phyloP scores from a whole-genome alignment of 805 yeast species.

The Saccharomyces paradoxus region DNA sequence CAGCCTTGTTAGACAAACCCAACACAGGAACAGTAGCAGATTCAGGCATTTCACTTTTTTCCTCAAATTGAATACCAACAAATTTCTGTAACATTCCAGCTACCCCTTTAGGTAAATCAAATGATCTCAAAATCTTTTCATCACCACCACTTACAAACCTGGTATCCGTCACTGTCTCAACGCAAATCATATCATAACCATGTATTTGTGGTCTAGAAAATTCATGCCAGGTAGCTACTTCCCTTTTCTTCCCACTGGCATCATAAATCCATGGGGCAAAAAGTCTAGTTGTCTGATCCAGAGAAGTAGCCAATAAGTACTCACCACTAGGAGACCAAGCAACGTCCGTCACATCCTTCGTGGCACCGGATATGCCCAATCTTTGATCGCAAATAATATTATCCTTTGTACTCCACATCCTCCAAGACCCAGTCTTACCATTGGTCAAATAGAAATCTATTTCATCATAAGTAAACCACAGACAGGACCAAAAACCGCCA shows the following conservation, averaged over 20 bases:
- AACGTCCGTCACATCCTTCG: slow-evolving; percentile 64
- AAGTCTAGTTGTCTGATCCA: slow-evolving; percentile 89
- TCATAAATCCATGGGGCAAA: slow-evolving; percentile 52
- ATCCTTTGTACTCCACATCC: slow-evolving; percentile 51
- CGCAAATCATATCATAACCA: slow-evolving; percentile 91
- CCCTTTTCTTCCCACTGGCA: slow-evolving; percentile 27
- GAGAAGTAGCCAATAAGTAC: slow-evolving; percentile 66
- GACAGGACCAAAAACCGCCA: slow-evolving; percentile 59
- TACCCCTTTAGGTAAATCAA: slow-evolving; percentile 79
- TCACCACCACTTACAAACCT: slow-evolving; percentile 90
- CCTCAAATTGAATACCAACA: slow-evolving; percentile 36
- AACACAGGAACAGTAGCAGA: slow-evolving; percentile 87
- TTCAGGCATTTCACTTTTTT: slow-evolving; percentile 48
- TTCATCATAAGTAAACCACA: slow-evolving; percentile 53
- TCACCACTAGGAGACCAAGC: slow-evolving; percentile 65
- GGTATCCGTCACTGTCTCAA: slow-evolving; percentile 50
- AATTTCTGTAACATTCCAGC: slow-evolving; percentile 50
- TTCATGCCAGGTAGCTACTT: slow-evolving; percentile 62
- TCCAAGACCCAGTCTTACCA: slow-evolving; percentile 90
- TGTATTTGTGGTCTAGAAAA: slow-evolving; percentile 96
- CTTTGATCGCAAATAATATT: slow-evolving; percentile 36
- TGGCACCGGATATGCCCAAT: slow-evolving; percentile 69
- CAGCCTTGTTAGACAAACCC: slow-evolving; percentile 88
- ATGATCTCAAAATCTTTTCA: slow-evolving; percentile 83
- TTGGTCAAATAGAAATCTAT: slow-evolving; percentile 59